Percentiles rank a stretch among this genome's conserved stretches.
These are phyloP conservation scores for Penicillium sp. DNA, from an alignment of 2,329 filamentous ascomycete species.

Conservation along the genomic window DNA sequence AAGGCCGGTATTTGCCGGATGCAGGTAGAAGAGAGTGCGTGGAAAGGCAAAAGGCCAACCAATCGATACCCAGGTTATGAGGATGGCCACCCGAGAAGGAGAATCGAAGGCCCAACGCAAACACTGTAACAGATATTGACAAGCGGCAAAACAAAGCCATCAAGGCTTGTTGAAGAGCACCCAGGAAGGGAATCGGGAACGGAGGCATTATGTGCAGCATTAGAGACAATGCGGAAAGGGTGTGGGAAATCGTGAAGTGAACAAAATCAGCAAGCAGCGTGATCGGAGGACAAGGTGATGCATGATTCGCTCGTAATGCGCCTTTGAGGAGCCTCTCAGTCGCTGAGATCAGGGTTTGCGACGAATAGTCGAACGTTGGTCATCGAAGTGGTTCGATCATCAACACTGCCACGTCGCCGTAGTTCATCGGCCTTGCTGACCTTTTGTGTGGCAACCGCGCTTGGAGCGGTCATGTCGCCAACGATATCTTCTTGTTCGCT, in stretches of 20 bases:
- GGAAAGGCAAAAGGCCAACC: conserved; percentile 6
- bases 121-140: not conserved
- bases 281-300: conserved; percentile 5
- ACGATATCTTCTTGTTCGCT: conserved; percentile 47
- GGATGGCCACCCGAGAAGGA: not conserved
- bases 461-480: conserved; percentile 47
- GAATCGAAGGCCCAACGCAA: conserved; percentile 1
- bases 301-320: conserved; percentile 4
- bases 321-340: conserved; percentile 21
- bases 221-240: conserved; percentile 7
- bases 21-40: conserved; percentile 6
- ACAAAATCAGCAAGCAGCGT: conserved; percentile 4
- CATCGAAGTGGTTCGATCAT: conserved; percentile 46
- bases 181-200: conserved; percentile 9
- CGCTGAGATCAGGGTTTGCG: conserved; percentile 45
- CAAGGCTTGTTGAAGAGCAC: conserved; percentile 11
- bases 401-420: conserved; percentile 44
- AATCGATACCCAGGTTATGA: not conserved
- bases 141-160: conserved; percentile 5
- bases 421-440: conserved; percentile 42
- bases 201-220: conserved; percentile 24
- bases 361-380: conserved; percentile 43
- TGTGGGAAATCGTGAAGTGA: conserved; percentile 15
- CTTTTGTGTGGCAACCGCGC: conserved; percentile 37
- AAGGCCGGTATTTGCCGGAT: conserved; percentile 9